Evolutionary conservation across 2,329 filamentous ascomycete genomes (phyloP).

Genomic region (Neonectria faginata): DNA sequence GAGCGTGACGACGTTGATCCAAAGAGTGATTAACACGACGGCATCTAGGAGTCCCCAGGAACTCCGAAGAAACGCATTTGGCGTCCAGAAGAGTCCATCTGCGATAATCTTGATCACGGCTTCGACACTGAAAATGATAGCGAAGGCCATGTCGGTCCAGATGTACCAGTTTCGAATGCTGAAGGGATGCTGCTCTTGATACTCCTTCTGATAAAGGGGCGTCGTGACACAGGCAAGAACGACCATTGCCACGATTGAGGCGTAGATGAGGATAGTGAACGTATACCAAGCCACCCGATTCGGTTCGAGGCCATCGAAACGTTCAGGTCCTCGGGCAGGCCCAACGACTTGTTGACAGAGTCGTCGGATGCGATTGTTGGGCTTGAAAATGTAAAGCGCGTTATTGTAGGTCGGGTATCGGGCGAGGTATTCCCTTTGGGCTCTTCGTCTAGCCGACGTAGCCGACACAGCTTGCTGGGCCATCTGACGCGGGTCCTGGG

Average conservation of each 20-base stretch:
- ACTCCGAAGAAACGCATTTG: constrained; percentile 95
- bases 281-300: constrained; percentile 92
- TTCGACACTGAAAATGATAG: constrained; percentile 85
- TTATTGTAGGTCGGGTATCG: constrained; percentile 93
- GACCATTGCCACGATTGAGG: constrained; percentile 97
- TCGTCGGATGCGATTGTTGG: constrained; percentile 80
- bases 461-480: constrained; percentile 90
- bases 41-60: constrained; percentile 98
- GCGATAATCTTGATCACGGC: constrained; percentile 93
- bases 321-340: constrained; percentile 85
- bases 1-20: constrained; percentile 91
- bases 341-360: constrained; percentile 92
- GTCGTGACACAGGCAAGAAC: constrained; percentile 93
- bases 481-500: constrained; percentile 86
- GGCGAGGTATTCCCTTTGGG: constrained; percentile 89
- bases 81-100: constrained; percentile 95
- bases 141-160: constrained; percentile 92
- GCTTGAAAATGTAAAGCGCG: constrained; percentile 86
- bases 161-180: constrained; percentile 89
- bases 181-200: constrained; percentile 73
- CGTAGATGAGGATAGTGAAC: constrained; percentile 94
- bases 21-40: constrained; percentile 89
- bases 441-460: constrained; percentile 83
- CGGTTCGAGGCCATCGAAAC: constrained; percentile 89
- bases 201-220: constrained; percentile 90